Evolutionary conservation across 2,329 filamentous ascomycete genomes (phyloP).

Genomic region (Epichloe hybrida): DNA sequence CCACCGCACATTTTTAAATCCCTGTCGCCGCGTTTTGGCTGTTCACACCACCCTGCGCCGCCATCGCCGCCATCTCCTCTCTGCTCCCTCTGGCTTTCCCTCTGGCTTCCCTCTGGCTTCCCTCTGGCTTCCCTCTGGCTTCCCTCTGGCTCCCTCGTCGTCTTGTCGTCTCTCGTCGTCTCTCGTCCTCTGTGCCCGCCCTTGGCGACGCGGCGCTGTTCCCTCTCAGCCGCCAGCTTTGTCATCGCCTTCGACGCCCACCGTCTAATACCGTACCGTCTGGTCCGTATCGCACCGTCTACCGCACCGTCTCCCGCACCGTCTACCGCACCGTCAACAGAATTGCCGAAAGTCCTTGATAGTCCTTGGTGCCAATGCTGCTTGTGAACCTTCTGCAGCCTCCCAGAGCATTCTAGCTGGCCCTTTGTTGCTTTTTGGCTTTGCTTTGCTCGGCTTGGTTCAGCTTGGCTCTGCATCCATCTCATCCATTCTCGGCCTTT

Average conservation of each 20-base stretch:
- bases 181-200: background rate
- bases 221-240: background rate
- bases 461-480: background rate
- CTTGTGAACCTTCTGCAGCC: background rate
- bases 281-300: no score
- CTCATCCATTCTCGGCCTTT: background rate
- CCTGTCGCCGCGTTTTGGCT: no score
- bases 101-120: no score
- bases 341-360: background rate
- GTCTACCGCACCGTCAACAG: background rate
- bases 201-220: background rate
- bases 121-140: no score
- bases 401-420: background rate
- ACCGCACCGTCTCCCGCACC: no score
- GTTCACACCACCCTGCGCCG: no score
- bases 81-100: background rate
- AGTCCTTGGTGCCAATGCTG: background rate
- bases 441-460: background rate
- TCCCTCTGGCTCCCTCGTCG: no score
- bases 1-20: no score
- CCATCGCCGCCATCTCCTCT: background rate
- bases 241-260: conserved; percentile 3
- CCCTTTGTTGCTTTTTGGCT: background rate
- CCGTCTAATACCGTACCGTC: background rate
- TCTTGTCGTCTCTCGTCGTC: no score